Evolutionary conservation across 1,284 basidiomycete genomes (phyloP).

Genomic region (Athelia sp.): DNA sequence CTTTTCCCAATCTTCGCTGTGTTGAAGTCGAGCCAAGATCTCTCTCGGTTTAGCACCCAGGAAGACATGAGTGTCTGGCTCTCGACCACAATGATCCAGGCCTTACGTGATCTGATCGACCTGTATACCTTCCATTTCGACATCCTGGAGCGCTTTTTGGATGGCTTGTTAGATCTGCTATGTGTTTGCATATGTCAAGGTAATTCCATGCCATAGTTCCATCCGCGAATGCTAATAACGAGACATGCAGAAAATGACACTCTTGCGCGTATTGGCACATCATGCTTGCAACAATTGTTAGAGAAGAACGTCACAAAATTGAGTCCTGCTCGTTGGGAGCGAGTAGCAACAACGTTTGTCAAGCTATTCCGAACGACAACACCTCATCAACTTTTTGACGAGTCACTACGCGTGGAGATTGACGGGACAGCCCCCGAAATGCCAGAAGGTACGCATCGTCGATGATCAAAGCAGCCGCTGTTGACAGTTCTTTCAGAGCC

Average conservation of each 20-base stretch:
- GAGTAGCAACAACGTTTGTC: constrained; percentile 90
- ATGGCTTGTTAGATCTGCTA: constrained; percentile 88
- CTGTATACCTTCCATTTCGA: constrained; percentile 97
- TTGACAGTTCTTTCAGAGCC: constrained; percentile 40
- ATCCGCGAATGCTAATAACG: constrained; percentile 7
- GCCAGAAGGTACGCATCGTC: constrained; percentile 31
- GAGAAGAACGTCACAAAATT: constrained; percentile 94
- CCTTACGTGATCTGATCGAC: constrained; percentile 91
- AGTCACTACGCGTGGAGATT: constrained; percentile 77
- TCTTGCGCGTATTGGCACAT: constrained; percentile 95
- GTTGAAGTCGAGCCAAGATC: constrained; percentile 84
- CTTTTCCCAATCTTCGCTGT: constrained; percentile 99
- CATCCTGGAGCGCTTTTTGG: constrained; percentile 84
- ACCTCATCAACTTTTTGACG: constrained; percentile 96
- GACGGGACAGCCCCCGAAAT: constrained; percentile 55
- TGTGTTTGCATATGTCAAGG: constrained; percentile 99
- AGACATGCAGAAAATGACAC: constrained; percentile 86
- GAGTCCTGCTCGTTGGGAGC: constrained; percentile 84
- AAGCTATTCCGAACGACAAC: constrained; percentile 97
- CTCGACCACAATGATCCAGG: constrained; percentile 99
- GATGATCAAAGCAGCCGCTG: neutral
- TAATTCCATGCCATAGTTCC: constrained; percentile 22
- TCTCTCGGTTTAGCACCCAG: constrained; percentile 91
- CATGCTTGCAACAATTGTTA: constrained; percentile 93
- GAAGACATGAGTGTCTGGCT: constrained; percentile 99